phyloP scores from a whole-genome alignment of 768 basidiomycete genomes.

The Kwoniella shandongensis region DNA sequence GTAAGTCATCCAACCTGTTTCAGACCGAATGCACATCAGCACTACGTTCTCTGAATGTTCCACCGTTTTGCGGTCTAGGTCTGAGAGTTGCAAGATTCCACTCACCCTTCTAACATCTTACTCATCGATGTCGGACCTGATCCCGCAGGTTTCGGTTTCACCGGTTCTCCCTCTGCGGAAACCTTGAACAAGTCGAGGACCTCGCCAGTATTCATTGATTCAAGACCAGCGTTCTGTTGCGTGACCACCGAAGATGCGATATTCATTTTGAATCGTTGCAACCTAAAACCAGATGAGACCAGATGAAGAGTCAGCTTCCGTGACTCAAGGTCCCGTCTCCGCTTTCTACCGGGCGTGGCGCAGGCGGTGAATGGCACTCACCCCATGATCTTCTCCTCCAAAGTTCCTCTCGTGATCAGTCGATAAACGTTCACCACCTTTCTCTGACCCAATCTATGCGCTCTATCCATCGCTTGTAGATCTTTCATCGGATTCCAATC shows the following conservation, averaged over 20 bases:
- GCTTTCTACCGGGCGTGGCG: no score
- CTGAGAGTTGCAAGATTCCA: conserved; percentile 2
- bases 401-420: conserved; percentile 89
- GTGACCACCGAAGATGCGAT: conserved; percentile 96
- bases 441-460: conserved; percentile 97
- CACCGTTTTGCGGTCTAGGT: neutral
- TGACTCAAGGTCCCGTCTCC: no score
- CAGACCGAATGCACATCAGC: conserved; percentile 2
- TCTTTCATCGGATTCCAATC: conserved; percentile 99
- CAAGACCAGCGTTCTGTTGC: conserved; percentile 90
- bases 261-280: conserved; percentile 98
- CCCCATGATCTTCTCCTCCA: conserved; percentile 99
- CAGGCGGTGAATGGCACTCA: conserved; percentile 55
- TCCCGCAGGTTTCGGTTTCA: conserved; percentile 48
- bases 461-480: conserved; percentile 97
- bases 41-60: no score
- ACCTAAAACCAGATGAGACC: conserved; percentile 56
- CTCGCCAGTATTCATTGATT: conserved; percentile 95
- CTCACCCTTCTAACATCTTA: conserved; percentile 72
- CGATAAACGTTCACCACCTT: conserved; percentile 99
- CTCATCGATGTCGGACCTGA: conserved; percentile 68
- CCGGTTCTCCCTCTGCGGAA: conserved; percentile 65
- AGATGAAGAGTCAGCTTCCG: no score
- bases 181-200: conserved; percentile 85
- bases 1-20: conserved; percentile 73